Percentiles rank a stretch among this genome's conserved stretches.
Evolutionary conservation across 768 basidiomycete genomes (phyloP).

Genomic region (Pleurotus pulmonarius): DNA sequence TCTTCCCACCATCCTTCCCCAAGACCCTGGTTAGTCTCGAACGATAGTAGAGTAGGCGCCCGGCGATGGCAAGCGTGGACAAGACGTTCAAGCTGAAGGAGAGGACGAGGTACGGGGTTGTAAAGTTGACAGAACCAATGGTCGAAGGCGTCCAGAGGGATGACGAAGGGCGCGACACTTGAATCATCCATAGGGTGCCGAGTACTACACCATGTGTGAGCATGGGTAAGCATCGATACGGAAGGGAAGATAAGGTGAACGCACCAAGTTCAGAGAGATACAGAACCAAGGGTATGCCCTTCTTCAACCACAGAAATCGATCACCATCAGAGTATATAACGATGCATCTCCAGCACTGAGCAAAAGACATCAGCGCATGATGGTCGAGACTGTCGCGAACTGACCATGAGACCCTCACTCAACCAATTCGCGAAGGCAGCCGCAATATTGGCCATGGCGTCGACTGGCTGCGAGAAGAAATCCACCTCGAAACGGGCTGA

Average conservation of each 20-base stretch:
- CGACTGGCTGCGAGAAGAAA: slow-evolving; percentile 9
- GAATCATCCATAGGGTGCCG: slow-evolving; percentile 9
- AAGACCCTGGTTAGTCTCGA: slow-evolving; percentile 13
- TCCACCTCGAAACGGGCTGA: neutral
- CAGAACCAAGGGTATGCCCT: slow-evolving; percentile 7
- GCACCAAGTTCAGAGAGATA: slow-evolving; percentile 3
- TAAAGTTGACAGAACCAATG: slow-evolving; percentile 8
- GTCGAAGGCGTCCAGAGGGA: slow-evolving; percentile 12
- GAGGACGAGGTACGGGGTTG: slow-evolving; percentile 22
- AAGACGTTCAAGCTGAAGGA: slow-evolving; percentile 28
- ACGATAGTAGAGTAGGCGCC: slow-evolving; percentile 21
- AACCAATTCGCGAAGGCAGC: slow-evolving; percentile 24
- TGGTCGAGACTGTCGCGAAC: neutral
- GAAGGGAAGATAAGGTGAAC: neutral
- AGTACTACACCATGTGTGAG: neutral
- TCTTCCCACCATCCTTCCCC: slow-evolving; percentile 16
- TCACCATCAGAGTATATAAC: slow-evolving; percentile 8
- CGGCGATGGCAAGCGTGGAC: slow-evolving; percentile 26
- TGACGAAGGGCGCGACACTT: slow-evolving; percentile 7
- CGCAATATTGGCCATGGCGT: slow-evolving; percentile 10
- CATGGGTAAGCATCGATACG: neutral
- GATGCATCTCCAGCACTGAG: slow-evolving; percentile 10
- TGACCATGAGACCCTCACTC: slow-evolving; percentile 17
- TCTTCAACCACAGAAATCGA: slow-evolving; percentile 6
- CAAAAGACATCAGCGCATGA: slow-evolving; percentile 4